Conservation (phyloP, 108 stramenopile genomes). For the Nitzschia palea region DNA sequence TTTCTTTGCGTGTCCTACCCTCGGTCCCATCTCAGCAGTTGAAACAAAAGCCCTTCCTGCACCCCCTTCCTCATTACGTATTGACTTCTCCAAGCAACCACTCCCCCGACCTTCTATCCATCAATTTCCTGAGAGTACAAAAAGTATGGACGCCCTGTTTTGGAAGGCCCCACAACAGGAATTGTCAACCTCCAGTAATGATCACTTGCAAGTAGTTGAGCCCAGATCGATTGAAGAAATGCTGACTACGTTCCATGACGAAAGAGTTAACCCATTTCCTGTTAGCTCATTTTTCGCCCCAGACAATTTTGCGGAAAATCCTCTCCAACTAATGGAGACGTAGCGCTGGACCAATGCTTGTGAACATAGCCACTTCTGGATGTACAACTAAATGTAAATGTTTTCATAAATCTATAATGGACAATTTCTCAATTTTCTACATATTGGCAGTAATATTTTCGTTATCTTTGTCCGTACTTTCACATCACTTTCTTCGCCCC, state of each 20-base stretch:
- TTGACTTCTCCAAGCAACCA: neutral
- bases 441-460: too few relatives aligned
- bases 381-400: neutral
- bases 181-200: neutral
- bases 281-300: neutral
- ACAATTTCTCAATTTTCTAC: too few relatives aligned
- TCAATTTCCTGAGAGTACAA: neutral
- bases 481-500: too few relatives aligned
- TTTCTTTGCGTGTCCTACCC: neutral
- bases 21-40: neutral
- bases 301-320: neutral
- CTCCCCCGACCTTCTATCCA: neutral
- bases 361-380: too few relatives aligned
- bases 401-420: too few relatives aligned
- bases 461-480: too few relatives aligned
- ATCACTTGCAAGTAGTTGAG: neutral
- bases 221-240: slow-evolving; percentile 9
- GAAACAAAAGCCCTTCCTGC: neutral
- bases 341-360: too few relatives aligned
- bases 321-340: neutral
- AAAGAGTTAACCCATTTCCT: neutral
- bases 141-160: neutral
- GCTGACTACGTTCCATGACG: neutral
- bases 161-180: neutral
- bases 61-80: neutral